Base-by-base conservation (phyloP, 1,284 basidiomycete genomes). In the Hortiboletus rubellus region DNA sequence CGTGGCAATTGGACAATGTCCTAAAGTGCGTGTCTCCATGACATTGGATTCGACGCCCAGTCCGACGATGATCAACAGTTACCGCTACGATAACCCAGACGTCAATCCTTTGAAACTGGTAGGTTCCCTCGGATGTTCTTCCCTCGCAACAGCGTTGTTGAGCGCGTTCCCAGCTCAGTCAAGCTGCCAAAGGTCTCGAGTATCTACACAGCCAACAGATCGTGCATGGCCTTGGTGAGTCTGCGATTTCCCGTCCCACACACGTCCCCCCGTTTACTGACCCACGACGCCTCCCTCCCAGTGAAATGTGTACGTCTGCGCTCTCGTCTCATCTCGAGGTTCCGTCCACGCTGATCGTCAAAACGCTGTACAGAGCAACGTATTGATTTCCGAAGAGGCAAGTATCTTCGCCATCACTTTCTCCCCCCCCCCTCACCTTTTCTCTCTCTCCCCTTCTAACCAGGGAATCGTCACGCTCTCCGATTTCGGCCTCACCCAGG, bases 401-500 rank as follows among this genome's bases (percentile, higher is more conserved):
- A 58, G 67, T 22, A 74, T 49, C 36, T 1, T 22, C 22, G 22
- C 22, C n/a, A 5, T 2, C 7, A 17, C 33, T 46, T 12, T 15
- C 18, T 15, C 10, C 22, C 31, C 38, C 53, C 51, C 34, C 45
- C 42, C 31, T 7, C 22, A 22, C 22, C 22, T 22, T 22, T 22
- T 22, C 3, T 22, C 2, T 27, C 22, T 18, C 5, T n/a, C 6
- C 7, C 7, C 11, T 17, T 30, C 8, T 6, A 8, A 38, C 7
- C 46, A 85, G 83, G 76, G 75, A 10, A 70, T 79, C 60, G 79
- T 83, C 24, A 72, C 80, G 40, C 79, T 86, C 31, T 82, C 79
- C 55, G 84, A 86, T 61, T 85, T 86, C 63, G 83, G 83, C 36
- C 79, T 85, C 72, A 78, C 84, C n/a, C 83, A 81, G 63, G 71